phyloP scores from a whole-genome alignment of 768 basidiomycete genomes.

The Pisolithus sp. region DNA sequence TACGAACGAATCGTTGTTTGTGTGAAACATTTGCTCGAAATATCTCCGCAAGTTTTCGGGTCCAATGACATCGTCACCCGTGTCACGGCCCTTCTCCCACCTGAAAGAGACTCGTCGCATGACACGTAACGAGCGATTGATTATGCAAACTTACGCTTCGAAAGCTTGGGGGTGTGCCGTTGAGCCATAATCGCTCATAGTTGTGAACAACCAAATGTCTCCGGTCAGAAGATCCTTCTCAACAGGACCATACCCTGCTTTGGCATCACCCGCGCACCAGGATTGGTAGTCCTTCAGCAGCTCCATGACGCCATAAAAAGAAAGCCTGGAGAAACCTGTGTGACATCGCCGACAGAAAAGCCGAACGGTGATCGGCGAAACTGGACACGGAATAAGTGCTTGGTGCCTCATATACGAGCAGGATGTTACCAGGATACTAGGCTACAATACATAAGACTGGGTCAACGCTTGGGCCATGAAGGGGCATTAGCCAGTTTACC shows the following conservation, averaged over 20 bases:
- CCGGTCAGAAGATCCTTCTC: constrained; percentile 49
- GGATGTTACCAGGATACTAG: constrained; percentile 20
- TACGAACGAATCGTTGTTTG: constrained; percentile 72
- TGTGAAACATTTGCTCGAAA: constrained; percentile 83
- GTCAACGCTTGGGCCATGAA: neutral
- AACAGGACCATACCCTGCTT: constrained; percentile 43
- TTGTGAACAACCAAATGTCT: constrained; percentile 51
- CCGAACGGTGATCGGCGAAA: constrained; percentile 74
- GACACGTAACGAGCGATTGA: neutral
- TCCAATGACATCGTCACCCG: constrained; percentile 65
- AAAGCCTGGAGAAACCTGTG: constrained; percentile 68
- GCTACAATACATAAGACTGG: constrained; percentile 12
- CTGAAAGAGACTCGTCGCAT: constrained; percentile 29
- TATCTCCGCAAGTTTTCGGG: constrained; percentile 68
- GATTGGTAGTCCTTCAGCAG: constrained; percentile 60
- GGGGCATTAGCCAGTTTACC: constrained; percentile 21
- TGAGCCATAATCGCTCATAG: constrained; percentile 55
- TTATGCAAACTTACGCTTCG: constrained; percentile 41
- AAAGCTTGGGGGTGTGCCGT: constrained; percentile 61
- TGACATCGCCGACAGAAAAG: constrained; percentile 75
- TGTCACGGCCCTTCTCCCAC: constrained; percentile 58
- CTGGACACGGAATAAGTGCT: constrained; percentile 31
- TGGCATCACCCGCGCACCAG: constrained; percentile 49
- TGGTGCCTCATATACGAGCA: constrained; percentile 4
- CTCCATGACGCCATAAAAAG: constrained; percentile 63